These are phyloP conservation scores for Colletotrichum sp. DNA, from an alignment of 2,329 filamentous ascomycete species.

Conservation along the genomic window DNA sequence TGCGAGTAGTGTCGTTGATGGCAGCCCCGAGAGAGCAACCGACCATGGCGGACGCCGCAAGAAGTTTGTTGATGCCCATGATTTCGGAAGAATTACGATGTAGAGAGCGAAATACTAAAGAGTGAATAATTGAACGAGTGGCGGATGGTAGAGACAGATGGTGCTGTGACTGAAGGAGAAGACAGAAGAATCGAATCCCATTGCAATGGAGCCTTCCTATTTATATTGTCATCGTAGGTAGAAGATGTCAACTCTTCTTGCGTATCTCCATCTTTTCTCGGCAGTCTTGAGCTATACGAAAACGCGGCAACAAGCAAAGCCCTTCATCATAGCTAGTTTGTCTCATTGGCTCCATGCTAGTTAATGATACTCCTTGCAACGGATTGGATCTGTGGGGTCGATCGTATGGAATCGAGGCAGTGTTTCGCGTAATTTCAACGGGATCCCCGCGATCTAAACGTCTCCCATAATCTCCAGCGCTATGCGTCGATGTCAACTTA, in stretches of 20 bases:
- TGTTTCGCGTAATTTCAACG: rapidly evolving
- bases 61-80: not conserved
- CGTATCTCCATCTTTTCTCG: not conserved
- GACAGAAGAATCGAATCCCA: rapidly evolving
- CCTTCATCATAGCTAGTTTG: rapidly evolving
- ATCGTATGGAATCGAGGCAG: not conserved
- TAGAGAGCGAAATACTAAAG: not conserved
- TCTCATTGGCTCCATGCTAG: not conserved
- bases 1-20: not conserved
- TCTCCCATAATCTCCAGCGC: rapidly evolving
- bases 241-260: rapidly evolving
- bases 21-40: not conserved
- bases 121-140: not conserved
- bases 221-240: not conserved
- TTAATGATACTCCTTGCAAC: not conserved
- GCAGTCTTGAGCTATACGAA: not conserved
- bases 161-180: not conserved
- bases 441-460: not conserved
- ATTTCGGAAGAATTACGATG: rapidly evolving
- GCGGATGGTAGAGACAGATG: not conserved
- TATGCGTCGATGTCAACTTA: not conserved
- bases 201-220: rapidly evolving
- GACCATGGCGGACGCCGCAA: not conserved
- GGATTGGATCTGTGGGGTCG: not conserved
- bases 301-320: not conserved